Conservation (phyloP, 2,329 filamentous ascomycete species). For the Colletotrichum sp. region DNA sequence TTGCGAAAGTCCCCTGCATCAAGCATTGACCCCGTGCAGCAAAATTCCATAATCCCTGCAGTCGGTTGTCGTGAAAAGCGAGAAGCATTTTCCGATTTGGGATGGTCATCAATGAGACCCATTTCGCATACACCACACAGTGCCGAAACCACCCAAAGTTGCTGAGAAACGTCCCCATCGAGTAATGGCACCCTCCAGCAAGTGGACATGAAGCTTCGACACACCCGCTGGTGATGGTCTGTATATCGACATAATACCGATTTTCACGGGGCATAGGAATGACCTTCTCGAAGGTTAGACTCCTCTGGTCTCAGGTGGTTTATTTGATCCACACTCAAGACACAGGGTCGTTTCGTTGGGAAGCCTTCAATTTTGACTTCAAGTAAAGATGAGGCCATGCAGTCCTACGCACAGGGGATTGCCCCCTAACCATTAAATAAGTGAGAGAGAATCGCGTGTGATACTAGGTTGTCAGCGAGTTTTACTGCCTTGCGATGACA, state of each 20-base stretch:
- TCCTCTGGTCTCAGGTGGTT: background rate
- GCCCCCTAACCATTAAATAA: rapidly evolving
- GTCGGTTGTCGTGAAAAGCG: background rate
- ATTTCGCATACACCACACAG: rapidly evolving
- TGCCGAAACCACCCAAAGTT: background rate
- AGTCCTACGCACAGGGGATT: background rate
- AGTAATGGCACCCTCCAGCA: background rate
- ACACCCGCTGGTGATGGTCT: background rate
- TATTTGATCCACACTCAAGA: background rate
- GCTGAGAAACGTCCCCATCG: background rate
- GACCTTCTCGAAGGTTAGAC: background rate
- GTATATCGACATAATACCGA: background rate
- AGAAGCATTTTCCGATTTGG: background rate
- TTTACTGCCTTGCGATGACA: background rate
- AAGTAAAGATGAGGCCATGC: background rate
- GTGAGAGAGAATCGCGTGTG: background rate
- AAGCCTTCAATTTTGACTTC: background rate
- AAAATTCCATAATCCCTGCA: background rate
- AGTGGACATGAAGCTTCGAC: background rate
- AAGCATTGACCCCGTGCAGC: background rate
- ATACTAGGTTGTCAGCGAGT: background rate
- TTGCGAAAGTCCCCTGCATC: background rate
- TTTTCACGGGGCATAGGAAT: background rate
- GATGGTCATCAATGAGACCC: background rate
- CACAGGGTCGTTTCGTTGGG: background rate